Conservation (phyloP, 1,139 yeast species). For the Hyphopichia khmerensis region DNA sequence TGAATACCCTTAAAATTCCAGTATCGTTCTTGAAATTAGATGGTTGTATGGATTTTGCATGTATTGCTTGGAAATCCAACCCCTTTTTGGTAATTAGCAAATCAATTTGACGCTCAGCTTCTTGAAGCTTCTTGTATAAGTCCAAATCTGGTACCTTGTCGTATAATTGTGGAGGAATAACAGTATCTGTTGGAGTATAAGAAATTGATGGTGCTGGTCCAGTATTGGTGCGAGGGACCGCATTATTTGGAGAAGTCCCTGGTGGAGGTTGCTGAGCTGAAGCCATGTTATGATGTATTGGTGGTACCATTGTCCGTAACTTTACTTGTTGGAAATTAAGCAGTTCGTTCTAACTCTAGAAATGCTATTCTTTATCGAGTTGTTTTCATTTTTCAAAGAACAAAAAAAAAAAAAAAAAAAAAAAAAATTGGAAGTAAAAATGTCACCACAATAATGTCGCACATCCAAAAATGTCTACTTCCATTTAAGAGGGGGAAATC, state of each 20-base stretch:
- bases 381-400: background rate
- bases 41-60: slow-evolving; percentile 47
- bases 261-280: slow-evolving; percentile 1
- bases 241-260: slow-evolving; percentile 2
- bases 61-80: slow-evolving; percentile 79
- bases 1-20: slow-evolving; percentile 68
- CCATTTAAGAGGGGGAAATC: background rate
- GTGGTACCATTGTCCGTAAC: background rate
- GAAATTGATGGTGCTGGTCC: slow-evolving; percentile 43
- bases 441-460: background rate
- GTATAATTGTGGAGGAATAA: slow-evolving; percentile 60
- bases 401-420: background rate
- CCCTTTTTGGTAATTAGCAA: slow-evolving; percentile 79
- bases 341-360: background rate
- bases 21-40: slow-evolving; percentile 46
- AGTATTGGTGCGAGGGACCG: slow-evolving; percentile 27
- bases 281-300: background rate
- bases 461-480: background rate
- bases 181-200: slow-evolving; percentile 70
- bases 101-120: slow-evolving; percentile 79
- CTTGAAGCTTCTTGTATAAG: slow-evolving; percentile 65
- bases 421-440: background rate
- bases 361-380: too few relatives aligned
- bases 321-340: background rate
- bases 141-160: slow-evolving; percentile 72